phyloP scores from a whole-genome alignment of 495 filamentous ascomycete genomes.

The Neurospora sp. region DNA sequence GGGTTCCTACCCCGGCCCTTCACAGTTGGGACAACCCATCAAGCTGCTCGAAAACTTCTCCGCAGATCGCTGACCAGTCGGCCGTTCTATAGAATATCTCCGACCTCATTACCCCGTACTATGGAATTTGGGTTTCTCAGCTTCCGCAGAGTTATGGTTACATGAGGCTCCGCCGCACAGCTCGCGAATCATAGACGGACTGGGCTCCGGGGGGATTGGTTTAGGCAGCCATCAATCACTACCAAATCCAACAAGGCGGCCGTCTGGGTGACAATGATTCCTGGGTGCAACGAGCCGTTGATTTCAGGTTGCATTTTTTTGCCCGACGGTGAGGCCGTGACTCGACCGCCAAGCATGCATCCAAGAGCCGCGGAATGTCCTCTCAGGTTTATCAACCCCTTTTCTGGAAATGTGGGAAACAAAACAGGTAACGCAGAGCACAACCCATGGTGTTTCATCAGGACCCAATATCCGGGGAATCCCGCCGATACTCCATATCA shows the following conservation, averaged over 20 bases:
- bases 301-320: neutral
- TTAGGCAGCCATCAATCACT: neutral
- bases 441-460: neutral
- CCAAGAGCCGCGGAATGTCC: neutral
- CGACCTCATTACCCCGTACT: neutral
- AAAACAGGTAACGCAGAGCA: neutral
- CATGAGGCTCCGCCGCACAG: neutral
- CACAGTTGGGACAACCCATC: neutral
- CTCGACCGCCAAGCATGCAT: neutral
- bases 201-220: neutral
- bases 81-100: neutral
- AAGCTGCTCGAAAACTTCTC: neutral
- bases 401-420: neutral
- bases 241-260: neutral
- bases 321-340: neutral
- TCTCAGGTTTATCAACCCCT: neutral
- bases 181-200: neutral
- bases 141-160: neutral
- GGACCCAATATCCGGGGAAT: neutral
- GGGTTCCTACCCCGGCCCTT: neutral
- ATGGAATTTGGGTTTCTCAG: neutral
- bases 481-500: neutral
- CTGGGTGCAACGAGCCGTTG: neutral
- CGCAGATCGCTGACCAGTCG: neutral
- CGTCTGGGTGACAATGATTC: neutral